Base-by-base conservation (phyloP, 177 flowering plant species). In the Telopea speciosissima region DNA sequence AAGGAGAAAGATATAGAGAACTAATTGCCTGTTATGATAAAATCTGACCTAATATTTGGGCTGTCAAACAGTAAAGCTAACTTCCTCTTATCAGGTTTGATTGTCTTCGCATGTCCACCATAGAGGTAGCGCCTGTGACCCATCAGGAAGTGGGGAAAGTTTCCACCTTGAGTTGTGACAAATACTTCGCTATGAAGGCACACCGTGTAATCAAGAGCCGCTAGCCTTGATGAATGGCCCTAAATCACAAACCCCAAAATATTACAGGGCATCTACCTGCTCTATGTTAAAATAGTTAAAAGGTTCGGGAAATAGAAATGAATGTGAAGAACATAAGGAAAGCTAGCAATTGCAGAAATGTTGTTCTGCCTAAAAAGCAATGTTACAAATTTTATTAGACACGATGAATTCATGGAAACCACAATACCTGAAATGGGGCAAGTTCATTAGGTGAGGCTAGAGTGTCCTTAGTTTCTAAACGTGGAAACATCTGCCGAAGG, bases 111-210 rank as follows among this genome's bases (percentile, higher is more conserved):
- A 83, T 95, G 97, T 73, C 99, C 99, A 71, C 84, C 87, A 71
- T 84, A 83, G 1, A 91, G 63, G 71, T 88, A 92, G 56, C 97
- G 96, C 71, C 99, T 81, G 65, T 95, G 97, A 75, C 99, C 97
- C 86, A 92, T 89, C 81, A 95, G 86, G 79, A 95, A 95, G 80
- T 95, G 99, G 26, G 99, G 99, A 67, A 95, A 95, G 67, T 95
- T 95, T 68, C 99, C 99, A 73, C 97, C 99, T 81, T 95, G 99
- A 45, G 97, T 95, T 24, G 97, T 92, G 56, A 92, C 90, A 81
- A 95, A 92, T 45, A 88, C 97, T 81, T 95, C 97, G 80, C 99
- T 95, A 72, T 90, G 85, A 76, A 92, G 92, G 81, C 97, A 90
- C 54, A 95, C 93, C 6, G 92, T 88, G 69, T 95, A 92, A 74